Evolutionary conservation across 2,329 filamentous ascomycete genomes (phyloP).

Genomic region (Aspergillus aculeatus): DNA sequence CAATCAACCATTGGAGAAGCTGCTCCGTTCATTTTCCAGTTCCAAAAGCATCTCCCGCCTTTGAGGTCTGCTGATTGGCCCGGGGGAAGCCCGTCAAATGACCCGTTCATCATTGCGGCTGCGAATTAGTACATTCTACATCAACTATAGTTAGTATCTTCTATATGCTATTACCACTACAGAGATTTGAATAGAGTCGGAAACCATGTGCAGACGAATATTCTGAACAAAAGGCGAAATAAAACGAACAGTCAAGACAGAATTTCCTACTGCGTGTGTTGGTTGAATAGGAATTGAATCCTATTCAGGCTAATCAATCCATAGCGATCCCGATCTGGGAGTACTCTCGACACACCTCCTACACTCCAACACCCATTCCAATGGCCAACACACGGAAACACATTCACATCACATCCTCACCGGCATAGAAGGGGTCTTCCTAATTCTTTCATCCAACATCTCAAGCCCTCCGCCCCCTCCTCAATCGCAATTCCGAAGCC

Average conservation of each 20-base stretch:
- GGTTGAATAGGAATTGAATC: neutral
- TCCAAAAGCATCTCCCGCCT: constrained; percentile 2
- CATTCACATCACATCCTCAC: neutral
- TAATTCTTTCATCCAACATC: neutral
- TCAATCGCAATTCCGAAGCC: neutral
- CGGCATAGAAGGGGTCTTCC: neutral
- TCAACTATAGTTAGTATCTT: no score
- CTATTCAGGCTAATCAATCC: neutral
- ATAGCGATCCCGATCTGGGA: neutral
- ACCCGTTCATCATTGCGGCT: neutral
- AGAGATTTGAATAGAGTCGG: no score
- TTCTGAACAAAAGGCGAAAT: neutral
- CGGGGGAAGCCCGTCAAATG: constrained; percentile 2
- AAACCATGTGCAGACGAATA: neutral
- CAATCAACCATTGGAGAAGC: neutral
- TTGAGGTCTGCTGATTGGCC: constrained; percentile 2
- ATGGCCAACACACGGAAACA: constrained; percentile 14
- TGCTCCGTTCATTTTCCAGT: neutral
- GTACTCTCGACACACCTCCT: neutral
- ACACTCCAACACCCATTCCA: neutral
- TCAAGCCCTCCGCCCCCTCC: neutral
- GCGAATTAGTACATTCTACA: no score
- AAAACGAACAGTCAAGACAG: neutral
- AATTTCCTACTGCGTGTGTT: neutral
- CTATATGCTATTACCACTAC: no score